Base-by-base conservation (phyloP, 306 rosid species). In the Pyrus betulifolia region DNA sequence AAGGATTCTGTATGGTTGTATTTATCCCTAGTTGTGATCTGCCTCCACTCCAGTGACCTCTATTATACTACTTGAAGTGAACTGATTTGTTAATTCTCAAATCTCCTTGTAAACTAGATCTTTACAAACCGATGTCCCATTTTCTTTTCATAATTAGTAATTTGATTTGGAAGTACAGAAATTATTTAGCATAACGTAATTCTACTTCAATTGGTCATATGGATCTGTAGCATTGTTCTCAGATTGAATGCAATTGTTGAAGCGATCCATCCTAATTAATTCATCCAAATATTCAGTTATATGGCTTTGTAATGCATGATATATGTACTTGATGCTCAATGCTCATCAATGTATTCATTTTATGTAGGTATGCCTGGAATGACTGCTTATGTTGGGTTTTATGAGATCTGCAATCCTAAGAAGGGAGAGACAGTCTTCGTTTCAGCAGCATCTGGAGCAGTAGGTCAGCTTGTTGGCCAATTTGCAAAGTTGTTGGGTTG, bases 401-500 rank as follows among this genome's bases (percentile, higher is more conserved):
- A 72, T 4, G 46, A 84, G 67, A 52, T 80, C 14, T 80, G 87
- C 21, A 54, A 74, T 31, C 87, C 87, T 1, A 80, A 80, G 67
- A 76, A 80, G 52, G 84, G 84, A 54, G 84, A 84, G 11, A 51
- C 25, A 30, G 82, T 84, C 70, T 80, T 80, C 33, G 21, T 84
- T 54, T 84, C 84, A 19, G 78, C 82, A 0, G 87, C 87, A 31
- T 67, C 81, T 60, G 84, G 87, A 18, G 87, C 82, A 10, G 74
- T 80, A 8, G 87, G 87, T 59, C 82, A 84, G 69, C 59, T 80
- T 3, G 87, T 80, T 33, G 87, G 84, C n/a, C 87, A 84, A n/a
- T 40, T 72, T 11, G 82, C 85, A 2, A 82, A 82, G 30, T 60
- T 82, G 61, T 19, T 27, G 71, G 85, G 85, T 2, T 82, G 85